Evolutionary conservation across 164 flowering plant species (phyloP).

Genomic region (Aristolochia contorta): DNA sequence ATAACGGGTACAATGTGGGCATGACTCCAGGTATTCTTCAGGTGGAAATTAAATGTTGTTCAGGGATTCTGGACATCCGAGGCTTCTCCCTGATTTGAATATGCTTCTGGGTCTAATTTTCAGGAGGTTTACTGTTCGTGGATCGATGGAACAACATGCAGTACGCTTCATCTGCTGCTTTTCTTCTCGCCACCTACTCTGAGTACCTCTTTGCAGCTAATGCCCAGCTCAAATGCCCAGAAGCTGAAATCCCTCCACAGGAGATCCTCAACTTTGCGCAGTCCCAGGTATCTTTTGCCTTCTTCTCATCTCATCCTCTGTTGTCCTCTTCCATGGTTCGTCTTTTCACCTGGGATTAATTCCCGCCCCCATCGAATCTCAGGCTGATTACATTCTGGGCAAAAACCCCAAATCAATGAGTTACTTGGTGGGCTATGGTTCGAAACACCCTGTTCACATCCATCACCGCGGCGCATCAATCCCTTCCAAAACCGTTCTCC

Average conservation of each 20-base stretch:
- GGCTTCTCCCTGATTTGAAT: neutral
- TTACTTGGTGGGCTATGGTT: slow-evolving; percentile 74
- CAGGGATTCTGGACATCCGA: neutral
- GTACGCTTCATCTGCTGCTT: slow-evolving; percentile 63
- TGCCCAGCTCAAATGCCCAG: slow-evolving; percentile 47
- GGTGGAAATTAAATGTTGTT: neutral
- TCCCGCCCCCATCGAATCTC: neutral
- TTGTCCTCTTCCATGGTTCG: neutral
- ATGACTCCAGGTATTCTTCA: slow-evolving; percentile 56
- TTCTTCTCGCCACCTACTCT: slow-evolving; percentile 74
- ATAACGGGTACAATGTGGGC: slow-evolving; percentile 61
- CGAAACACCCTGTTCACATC: slow-evolving; percentile 45
- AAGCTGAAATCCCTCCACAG: slow-evolving; percentile 36
- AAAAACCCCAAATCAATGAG: slow-evolving; percentile 73
- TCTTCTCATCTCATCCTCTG: neutral
- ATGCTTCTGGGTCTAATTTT: neutral
- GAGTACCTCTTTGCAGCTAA: slow-evolving; percentile 44
- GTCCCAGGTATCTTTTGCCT: slow-evolving; percentile 44
- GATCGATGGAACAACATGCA: slow-evolving; percentile 84
- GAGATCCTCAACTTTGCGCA: slow-evolving; percentile 60
- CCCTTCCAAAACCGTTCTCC: slow-evolving; percentile 25
- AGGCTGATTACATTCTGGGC: slow-evolving; percentile 92
- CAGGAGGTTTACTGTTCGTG: slow-evolving; percentile 65
- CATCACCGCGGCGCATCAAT: slow-evolving; percentile 90
- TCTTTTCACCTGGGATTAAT: too few species aligned